These are phyloP conservation scores for Zopfia rhizophila DNA, from an alignment of 2,329 filamentous ascomycete genomes.

Conservation along the genomic window DNA sequence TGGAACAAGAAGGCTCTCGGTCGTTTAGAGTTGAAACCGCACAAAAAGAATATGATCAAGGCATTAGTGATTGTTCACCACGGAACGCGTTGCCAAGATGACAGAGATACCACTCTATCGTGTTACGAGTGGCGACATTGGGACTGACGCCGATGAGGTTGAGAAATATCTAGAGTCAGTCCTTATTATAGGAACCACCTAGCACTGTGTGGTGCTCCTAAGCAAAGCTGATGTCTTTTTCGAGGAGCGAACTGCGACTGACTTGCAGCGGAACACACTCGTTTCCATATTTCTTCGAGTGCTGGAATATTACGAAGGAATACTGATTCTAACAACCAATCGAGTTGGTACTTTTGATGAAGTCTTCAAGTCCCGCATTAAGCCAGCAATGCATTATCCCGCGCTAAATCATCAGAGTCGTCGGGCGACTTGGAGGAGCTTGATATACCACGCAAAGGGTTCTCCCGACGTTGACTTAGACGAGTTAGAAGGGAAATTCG, in stretches of 20 bases:
- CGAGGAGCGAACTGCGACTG: conserved; percentile 53
- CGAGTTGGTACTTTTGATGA: conserved; percentile 52
- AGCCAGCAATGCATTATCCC: conserved; percentile 58
- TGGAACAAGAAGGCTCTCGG: conserved; percentile 15
- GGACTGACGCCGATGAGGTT: conserved; percentile 21
- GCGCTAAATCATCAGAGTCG: conserved; percentile 54
- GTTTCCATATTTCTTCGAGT: conserved; percentile 44
- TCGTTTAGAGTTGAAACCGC: conserved; percentile 53
- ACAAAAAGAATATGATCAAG: conserved; percentile 60
- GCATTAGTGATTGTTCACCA: conserved; percentile 31
- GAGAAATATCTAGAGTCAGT: conserved; percentile 23
- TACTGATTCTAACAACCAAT: conserved; percentile 58
- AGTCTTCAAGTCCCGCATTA: conserved; percentile 49
- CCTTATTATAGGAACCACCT: conserved; percentile 43
- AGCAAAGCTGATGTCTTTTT: conserved; percentile 70
- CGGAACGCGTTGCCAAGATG: conserved; percentile 22
- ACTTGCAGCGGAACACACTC: conserved; percentile 30
- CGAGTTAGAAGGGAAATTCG: conserved; percentile 37
- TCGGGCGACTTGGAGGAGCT: conserved; percentile 52
- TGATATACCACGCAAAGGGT: conserved; percentile 7
- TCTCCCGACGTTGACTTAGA: conserved; percentile 12
- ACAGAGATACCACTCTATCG: conserved; percentile 35
- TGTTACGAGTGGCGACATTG: conserved; percentile 20
- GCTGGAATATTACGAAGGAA: conserved; percentile 55
- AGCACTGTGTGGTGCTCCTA: conserved; percentile 63